Evolutionary conservation across 345 rosid species (phyloP), one percentile per base, ranked within the genome.

Genomic region (Gossypium sturtianum): DNA sequence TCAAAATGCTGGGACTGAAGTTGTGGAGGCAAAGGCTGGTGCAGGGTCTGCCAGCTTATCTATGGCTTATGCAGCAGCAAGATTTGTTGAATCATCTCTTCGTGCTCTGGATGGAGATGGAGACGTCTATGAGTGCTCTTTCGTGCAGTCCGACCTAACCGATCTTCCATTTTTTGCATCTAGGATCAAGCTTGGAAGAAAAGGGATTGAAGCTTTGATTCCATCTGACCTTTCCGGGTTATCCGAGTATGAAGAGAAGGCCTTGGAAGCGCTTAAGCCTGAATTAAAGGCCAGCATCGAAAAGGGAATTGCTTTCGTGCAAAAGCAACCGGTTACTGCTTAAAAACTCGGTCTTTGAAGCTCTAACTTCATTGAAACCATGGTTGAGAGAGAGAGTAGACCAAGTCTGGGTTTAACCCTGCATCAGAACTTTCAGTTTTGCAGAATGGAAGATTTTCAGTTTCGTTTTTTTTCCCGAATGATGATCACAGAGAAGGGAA

Each of bases 31-130:
- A 1, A 95, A 93, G 85, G 99, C 93, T 0, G 97, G 99, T 77
- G 94, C 96, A 15, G 99, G 99, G 49, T 95, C 98, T 54, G 97
- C 99, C 43, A 95, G 98, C 16, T 81, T 95, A 70, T 93, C 99
- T 7, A 95, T 95, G 98, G 99, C 98, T 5, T 93, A 95, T 79
- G 98, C 97, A 15, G 97, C 97, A 8, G 99, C 98, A 13, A 87
- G 98, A 85, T 93, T 95, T 76, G 96, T 93, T 0, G 99, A 95
- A 85, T 91, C 99, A 23, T 93, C 98, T 71, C 97, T 95, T 20
- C 93, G 97, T 67, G 98, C 98, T 52, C 85, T 95, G 65, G 97
- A 91, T 54, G 98, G 99, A 56, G 97, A 91, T 77, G 89, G 81
- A 2, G 97, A 90, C 68, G 99, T 95, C 13, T 89, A 91, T 2